Percentiles rank a stretch among this genome's conserved stretches.
These are phyloP conservation scores for Pleurotus djamor DNA, from an alignment of 768 basidiomycete species.

Conservation along the genomic window DNA sequence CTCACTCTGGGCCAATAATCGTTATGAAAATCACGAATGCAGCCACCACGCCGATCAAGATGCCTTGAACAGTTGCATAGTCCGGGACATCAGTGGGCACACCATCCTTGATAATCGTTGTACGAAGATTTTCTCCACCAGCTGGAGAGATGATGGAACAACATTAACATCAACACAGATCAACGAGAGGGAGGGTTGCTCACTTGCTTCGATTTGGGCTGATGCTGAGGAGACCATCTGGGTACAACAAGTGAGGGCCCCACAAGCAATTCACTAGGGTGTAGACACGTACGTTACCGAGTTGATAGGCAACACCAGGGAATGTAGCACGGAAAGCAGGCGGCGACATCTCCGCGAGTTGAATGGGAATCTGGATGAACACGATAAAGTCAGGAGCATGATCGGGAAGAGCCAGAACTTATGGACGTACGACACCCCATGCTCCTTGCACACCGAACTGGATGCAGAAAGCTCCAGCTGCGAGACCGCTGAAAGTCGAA, in stretches of 20 bases:
- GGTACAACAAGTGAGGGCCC: neutral
- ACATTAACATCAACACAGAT: no score
- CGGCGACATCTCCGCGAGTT: conserved; percentile 81
- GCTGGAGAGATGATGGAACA: conserved; percentile 30
- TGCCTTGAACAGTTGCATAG: conserved; percentile 78
- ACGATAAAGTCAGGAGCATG: conserved; percentile 20
- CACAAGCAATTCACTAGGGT: neutral
- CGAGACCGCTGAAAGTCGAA: conserved; percentile 56
- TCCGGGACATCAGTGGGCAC: conserved; percentile 45
- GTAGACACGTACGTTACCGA: conserved; percentile 59
- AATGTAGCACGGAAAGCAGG: conserved; percentile 89
- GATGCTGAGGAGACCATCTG: conserved; percentile 70
- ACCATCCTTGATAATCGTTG: conserved; percentile 46
- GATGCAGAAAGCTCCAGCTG: conserved; percentile 84
- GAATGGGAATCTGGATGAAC: conserved; percentile 55
- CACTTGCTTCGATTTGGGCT: conserved; percentile 77
- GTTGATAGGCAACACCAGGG: conserved; percentile 82
- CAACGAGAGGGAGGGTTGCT: conserved; percentile 13
- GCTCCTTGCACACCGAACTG: conserved; percentile 91
- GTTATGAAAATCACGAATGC: conserved; percentile 76
- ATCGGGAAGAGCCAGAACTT: conserved; percentile 31
- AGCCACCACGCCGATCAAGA: conserved; percentile 81
- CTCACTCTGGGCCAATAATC: conserved; percentile 75
- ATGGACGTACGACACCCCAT: conserved; percentile 76
- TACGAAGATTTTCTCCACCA: conserved; percentile 58